Percentiles rank a stretch among this genome's conserved stretches.
Evolutionary conservation across 2,329 filamentous ascomycete genomes (phyloP).

Genomic region (Periglandula ipomoeae): DNA sequence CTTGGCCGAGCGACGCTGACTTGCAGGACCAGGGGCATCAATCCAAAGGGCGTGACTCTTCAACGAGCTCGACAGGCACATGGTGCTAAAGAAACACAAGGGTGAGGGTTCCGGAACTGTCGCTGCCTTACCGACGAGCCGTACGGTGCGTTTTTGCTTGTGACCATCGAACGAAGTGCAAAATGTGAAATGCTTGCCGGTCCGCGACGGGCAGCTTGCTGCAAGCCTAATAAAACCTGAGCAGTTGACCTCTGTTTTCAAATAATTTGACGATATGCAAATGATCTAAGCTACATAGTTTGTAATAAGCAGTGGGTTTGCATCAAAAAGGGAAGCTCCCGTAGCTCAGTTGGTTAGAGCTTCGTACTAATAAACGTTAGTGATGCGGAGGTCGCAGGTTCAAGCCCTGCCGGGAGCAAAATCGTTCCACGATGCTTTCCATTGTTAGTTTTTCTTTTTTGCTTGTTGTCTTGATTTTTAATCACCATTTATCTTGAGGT

Average conservation of each 20-base stretch:
- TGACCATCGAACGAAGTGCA: not conserved
- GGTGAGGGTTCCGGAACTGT: not conserved
- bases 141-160: not conserved
- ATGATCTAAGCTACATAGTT: too few relatives aligned
- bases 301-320: not conserved
- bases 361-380: constrained; percentile 15
- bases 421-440: constrained; percentile 10
- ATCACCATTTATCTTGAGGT: not conserved
- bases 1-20: too few relatives aligned
- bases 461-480: not conserved
- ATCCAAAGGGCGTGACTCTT: too few relatives aligned
- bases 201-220: not conserved
- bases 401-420: constrained; percentile 14
- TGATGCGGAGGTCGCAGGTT: constrained; percentile 15
- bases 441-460: not conserved
- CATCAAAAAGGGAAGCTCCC: constrained; percentile 6
- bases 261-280: too few relatives aligned
- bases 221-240: not conserved
- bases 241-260: not conserved
- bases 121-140: not conserved
- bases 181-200: not conserved
- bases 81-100: not conserved
- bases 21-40: too few relatives aligned
- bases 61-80: too few relatives aligned
- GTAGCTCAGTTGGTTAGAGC: constrained; percentile 17